A percentile compares a stretch with the other conserved stretches of the same genome.
Conservation (phyloP, 331 rosid species). For the Quercus lobata region DNA sequence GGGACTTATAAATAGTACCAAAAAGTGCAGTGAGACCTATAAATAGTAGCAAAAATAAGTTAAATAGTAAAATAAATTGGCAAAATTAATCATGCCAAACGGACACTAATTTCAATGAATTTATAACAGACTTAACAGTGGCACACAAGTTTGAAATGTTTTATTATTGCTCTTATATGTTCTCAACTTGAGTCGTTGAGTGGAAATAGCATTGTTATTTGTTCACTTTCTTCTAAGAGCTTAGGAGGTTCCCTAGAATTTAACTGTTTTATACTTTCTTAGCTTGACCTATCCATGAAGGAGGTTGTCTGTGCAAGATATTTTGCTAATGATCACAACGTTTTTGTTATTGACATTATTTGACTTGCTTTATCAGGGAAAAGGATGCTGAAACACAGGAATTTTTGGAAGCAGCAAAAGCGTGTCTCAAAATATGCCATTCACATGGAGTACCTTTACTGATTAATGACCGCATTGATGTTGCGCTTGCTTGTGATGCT, state of each 20-base stretch:
- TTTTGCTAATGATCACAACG: not conserved
- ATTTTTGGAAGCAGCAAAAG: slow-evolving; percentile 74
- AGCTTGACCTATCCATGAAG: not conserved
- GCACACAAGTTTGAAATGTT: not conserved
- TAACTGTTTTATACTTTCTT: not conserved
- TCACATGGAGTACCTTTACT: slow-evolving; percentile 65
- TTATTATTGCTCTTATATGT: not conserved
- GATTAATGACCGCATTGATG: slow-evolving; percentile 84
- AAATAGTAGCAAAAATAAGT: too few species aligned
- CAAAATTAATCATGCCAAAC: too few species aligned
- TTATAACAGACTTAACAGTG: not conserved
- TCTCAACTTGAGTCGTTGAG: not conserved
- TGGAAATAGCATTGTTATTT: not conserved
- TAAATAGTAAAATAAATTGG: too few species aligned
- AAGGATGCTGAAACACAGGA: slow-evolving; percentile 70
- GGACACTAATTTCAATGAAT: not conserved
- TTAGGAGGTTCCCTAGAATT: not conserved
- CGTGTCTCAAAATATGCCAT: slow-evolving; percentile 66
- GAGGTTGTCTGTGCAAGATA: not conserved
- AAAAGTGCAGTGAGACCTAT: too few species aligned
- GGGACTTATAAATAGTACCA: too few species aligned
- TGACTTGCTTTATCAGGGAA: slow-evolving; percentile 49
- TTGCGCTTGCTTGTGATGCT: slow-evolving; percentile 87
- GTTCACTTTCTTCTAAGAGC: not conserved
- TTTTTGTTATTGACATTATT: not conserved